Evolutionary conservation across 2,329 filamentous ascomycete genomes (phyloP).

Genomic region (Ceratocystis variospora): DNA sequence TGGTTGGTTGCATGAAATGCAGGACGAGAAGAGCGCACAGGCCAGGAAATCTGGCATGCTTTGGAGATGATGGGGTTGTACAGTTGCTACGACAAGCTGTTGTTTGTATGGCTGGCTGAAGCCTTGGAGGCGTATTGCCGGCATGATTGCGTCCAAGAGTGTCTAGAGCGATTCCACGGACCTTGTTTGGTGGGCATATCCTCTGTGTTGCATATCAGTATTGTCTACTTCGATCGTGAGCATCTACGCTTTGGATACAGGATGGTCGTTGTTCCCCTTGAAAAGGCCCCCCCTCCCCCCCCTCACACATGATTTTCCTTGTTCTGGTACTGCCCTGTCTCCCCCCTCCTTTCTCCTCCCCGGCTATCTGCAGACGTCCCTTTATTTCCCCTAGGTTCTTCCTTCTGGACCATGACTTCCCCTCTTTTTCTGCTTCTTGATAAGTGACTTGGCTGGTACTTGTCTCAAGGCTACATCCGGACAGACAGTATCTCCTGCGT

Average conservation of each 20-base stretch:
- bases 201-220: not conserved
- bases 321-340: not conserved
- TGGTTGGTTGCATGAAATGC: not conserved
- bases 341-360: not conserved
- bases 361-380: not conserved
- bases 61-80: not conserved
- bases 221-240: not conserved
- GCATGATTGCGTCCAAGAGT: no score
- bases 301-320: not conserved
- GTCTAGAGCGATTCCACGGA: no score
- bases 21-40: not conserved
- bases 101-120: not conserved
- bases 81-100: not conserved
- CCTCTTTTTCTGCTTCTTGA: not conserved
- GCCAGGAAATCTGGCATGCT: not conserved
- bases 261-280: not conserved
- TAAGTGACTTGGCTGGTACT: not conserved
- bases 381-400: constrained; percentile 4
- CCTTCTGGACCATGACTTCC: not conserved
- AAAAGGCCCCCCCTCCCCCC: not conserved
- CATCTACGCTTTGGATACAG: not conserved
- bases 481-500: not conserved
- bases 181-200: no score
- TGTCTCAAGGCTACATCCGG: not conserved
- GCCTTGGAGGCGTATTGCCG: not conserved